Conservation (phyloP, 306 rosid genomes). For the Vicia villosa region DNA sequence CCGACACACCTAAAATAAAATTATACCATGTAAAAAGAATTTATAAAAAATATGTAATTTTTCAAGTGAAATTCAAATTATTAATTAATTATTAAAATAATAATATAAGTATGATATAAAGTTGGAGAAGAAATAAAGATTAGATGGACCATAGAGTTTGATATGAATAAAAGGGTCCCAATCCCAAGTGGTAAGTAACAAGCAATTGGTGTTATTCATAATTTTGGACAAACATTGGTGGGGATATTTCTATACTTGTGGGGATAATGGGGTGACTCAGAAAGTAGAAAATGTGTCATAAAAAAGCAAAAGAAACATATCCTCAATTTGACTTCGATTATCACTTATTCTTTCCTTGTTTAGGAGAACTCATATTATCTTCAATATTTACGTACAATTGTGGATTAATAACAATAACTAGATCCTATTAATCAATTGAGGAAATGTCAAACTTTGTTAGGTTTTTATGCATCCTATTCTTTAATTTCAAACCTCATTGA, state of each 20-base stretch:
- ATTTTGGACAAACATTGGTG: conserved; percentile 41
- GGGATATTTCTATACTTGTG: conserved; percentile 26
- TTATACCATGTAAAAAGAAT: too few relatives aligned
- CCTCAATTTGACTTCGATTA: conserved; percentile 26
- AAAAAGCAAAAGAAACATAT: conserved; percentile 32
- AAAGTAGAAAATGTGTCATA: conserved; percentile 39
- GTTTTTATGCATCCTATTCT: conserved; percentile 9
- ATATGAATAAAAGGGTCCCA: neutral
- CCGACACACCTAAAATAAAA: too few relatives aligned
- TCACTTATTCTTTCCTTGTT: conserved; percentile 3
- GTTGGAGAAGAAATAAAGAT: neutral
- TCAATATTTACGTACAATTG: conserved; percentile 5
- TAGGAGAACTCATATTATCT: neutral
- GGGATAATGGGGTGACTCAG: conserved; percentile 11
- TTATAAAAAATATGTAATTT: too few relatives aligned
- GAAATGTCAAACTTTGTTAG: conserved; percentile 15
- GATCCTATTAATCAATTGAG: neutral
- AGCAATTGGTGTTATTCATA: conserved; percentile 42
- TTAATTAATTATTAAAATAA: too few relatives aligned
- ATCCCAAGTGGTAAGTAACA: conserved; percentile 14
- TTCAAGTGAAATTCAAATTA: neutral
- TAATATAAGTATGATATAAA: too few relatives aligned
- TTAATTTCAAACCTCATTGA: neutral
- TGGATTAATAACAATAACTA: conserved; percentile 26
- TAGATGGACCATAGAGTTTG: conserved; percentile 20